phyloP scores from a whole-genome alignment of 108 stramenopile genomes.

The Mediolabrus comicus region DNA sequence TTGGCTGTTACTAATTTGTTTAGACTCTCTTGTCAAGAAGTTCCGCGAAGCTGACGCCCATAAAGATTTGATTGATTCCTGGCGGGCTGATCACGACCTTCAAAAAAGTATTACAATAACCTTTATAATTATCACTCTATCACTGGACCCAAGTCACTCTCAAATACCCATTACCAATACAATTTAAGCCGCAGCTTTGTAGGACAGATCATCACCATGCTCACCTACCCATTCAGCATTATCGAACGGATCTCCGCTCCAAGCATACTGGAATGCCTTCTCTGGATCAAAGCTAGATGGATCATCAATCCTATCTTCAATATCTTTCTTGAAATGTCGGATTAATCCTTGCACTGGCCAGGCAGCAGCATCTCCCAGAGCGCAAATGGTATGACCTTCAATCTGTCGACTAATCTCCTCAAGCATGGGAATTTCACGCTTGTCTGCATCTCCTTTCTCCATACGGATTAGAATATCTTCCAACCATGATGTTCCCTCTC shows the following conservation, averaged over 20 bases:
- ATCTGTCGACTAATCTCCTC: constrained; percentile 99
- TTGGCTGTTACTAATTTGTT: too few relatives aligned
- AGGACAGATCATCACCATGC: constrained; percentile 85
- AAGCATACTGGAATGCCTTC: constrained; percentile 95
- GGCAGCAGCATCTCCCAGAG: constrained; percentile 99
- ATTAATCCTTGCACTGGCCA: constrained; percentile 99
- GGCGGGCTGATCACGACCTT: too few relatives aligned
- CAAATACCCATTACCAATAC: not conserved
- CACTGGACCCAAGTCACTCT: not conserved
- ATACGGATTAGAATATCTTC: constrained; percentile 92
- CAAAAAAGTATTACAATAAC: too few relatives aligned
- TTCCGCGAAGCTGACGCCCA: too few relatives aligned
- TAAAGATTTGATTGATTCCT: too few relatives aligned
- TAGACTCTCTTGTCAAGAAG: too few relatives aligned
- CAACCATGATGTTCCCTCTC: constrained; percentile 95
- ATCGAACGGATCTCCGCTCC: constrained; percentile 91
- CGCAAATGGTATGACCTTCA: constrained; percentile 99
- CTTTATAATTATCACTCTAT: too few relatives aligned
- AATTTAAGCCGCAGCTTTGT: constrained; percentile 33
- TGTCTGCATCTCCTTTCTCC: constrained; percentile 98
- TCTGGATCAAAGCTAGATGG: constrained; percentile 85
- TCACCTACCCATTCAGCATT: constrained; percentile 89
- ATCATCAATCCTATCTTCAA: constrained; percentile 96
- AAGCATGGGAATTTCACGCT: constrained; percentile 99
- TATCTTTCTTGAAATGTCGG: constrained; percentile 96